Percentiles rank a stretch among this genome's conserved stretches.
phyloP scores from a whole-genome alignment of 768 basidiomycete species.

The Omphalotus guepiniiformis region DNA sequence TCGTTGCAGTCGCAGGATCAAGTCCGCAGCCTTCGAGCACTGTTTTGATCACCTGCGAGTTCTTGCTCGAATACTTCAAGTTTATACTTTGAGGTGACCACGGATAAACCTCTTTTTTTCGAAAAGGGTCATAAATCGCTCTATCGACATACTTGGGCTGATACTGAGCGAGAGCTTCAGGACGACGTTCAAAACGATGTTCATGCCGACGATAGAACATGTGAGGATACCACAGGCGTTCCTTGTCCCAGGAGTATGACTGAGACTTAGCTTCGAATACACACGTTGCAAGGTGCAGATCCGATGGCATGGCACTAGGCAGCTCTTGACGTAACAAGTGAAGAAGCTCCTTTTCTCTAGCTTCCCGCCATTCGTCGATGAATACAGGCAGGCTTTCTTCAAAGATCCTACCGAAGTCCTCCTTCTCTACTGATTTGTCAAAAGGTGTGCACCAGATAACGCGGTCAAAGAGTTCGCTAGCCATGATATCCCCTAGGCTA shows the following conservation, averaged over 20 bases:
- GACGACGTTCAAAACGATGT: no score
- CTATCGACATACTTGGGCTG: background rate
- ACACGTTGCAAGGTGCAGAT: background rate
- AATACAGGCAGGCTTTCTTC: background rate
- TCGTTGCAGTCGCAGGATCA: background rate
- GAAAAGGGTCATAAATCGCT: no score
- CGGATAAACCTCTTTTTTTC: background rate
- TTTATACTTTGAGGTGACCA: background rate
- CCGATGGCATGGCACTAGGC: background rate
- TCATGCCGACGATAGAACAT: conserved; percentile 1
- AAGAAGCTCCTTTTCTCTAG: background rate
- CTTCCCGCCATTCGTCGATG: background rate
- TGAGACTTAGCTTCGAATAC: background rate
- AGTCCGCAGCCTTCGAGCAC: background rate
- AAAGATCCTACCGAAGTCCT: background rate
- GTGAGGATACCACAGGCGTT: conserved; percentile 3
- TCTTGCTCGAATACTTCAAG: background rate
- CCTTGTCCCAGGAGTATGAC: background rate
- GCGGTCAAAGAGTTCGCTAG: background rate
- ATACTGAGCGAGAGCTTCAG: no score
- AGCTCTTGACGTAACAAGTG: background rate
- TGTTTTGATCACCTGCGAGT: background rate
- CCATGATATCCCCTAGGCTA: background rate
- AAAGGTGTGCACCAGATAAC: background rate
- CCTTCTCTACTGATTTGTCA: background rate